Evolutionary conservation across 805 yeast genomes (phyloP).

Genomic region (Saturnispora hagleri): DNA sequence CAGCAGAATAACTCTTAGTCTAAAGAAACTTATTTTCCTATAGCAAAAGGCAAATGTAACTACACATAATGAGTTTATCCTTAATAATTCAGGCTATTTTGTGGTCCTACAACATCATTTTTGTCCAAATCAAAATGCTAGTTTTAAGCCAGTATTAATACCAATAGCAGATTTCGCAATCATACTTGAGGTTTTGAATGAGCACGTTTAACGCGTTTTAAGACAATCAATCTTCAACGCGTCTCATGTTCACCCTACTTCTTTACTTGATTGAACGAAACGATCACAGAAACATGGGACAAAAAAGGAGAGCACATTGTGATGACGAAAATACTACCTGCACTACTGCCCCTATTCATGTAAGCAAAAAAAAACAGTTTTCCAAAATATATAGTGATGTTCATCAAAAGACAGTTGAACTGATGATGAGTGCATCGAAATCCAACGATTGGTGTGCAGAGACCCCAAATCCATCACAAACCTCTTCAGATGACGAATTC

Average conservation of each 20-base stretch:
- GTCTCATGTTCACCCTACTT: not conserved
- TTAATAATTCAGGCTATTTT: no score
- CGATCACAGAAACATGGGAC: not conserved
- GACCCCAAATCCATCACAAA: not conserved
- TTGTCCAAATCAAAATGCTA: no score
- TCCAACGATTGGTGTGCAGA: not conserved
- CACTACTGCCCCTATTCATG: not conserved
- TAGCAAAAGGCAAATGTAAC: no score
- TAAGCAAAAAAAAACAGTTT: not conserved
- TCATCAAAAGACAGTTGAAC: conserved; percentile 15
- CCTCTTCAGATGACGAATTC: not conserved
- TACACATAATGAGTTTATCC: no score
- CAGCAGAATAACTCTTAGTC: no score
- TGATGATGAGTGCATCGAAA: conserved; percentile 25
- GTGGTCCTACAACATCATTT: no score
- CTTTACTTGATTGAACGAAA: not conserved
- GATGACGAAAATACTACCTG: not conserved
- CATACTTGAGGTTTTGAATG: not conserved
- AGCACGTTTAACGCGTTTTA: not conserved
- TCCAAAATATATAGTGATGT: conserved; percentile 7
- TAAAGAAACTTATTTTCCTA: no score
- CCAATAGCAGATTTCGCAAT: no score
- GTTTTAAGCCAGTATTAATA: not conserved
- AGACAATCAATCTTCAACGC: not conserved
- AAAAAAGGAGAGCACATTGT: not conserved